A percentile compares a stretch with the other conserved stretches of the same genome.
Conservation (phyloP, 2,329 filamentous ascomycete genomes). For the Colletotrichum abscissum region DNA sequence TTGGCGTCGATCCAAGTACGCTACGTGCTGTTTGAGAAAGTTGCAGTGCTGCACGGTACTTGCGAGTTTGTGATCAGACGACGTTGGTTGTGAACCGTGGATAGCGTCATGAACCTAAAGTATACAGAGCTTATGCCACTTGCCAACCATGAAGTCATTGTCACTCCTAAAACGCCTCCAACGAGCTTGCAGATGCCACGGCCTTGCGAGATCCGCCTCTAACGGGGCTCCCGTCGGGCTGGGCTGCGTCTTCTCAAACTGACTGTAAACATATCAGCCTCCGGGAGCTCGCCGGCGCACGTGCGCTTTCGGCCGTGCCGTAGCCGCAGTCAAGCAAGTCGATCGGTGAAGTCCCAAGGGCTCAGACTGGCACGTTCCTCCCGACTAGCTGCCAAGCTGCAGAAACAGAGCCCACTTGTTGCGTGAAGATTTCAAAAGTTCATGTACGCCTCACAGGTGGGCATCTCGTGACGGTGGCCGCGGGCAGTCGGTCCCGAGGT, state of each 20-base stretch:
- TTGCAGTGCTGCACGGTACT: background rate
- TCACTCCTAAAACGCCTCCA: background rate
- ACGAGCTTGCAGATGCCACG: background rate
- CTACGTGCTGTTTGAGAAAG: background rate
- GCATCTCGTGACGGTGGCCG: background rate
- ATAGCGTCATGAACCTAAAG: background rate
- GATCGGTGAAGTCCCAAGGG: background rate
- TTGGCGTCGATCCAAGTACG: background rate
- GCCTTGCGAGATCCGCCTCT: background rate
- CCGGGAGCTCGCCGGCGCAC: slow-evolving; percentile 12
- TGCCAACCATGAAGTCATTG: background rate
- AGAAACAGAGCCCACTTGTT: background rate
- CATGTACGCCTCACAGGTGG: background rate
- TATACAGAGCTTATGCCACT: background rate
- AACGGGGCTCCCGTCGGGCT: background rate
- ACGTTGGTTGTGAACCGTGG: background rate
- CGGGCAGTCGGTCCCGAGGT: background rate
- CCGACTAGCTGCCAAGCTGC: background rate
- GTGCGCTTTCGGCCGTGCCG: slow-evolving; percentile 20
- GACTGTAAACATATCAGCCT: slow-evolving; percentile 8
- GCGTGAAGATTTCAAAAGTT: background rate
- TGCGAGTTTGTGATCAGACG: background rate
- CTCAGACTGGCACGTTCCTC: slow-evolving; percentile 32
- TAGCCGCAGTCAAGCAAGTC: slow-evolving; percentile 5
- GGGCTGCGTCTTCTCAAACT: slow-evolving; percentile 6